phyloP scores from a whole-genome alignment of 2,329 filamentous ascomycete species.

The Fusarium brachygibbosum region DNA sequence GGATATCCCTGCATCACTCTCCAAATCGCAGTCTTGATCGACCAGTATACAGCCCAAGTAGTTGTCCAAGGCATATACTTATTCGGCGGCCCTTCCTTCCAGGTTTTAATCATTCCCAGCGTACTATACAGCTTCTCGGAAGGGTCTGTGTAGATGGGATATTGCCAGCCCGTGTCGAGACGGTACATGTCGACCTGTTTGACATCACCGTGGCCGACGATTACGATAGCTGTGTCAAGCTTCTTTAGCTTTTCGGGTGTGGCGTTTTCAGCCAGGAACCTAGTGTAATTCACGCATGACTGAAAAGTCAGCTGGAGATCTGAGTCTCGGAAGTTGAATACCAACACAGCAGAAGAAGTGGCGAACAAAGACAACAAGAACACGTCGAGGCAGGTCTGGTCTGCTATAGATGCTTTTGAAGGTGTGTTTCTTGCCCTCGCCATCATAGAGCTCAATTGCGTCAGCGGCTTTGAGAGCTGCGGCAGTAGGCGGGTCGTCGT shows the following conservation, averaged over 20 bases:
- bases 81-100: conserved; percentile 12
- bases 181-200: conserved; percentile 26
- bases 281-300: conserved; percentile 23
- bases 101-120: conserved; percentile 26
- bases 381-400: background rate
- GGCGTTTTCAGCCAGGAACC: conserved; percentile 16
- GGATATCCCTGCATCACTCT: conserved; percentile 10
- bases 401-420: conserved; percentile 33
- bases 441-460: conserved; percentile 20
- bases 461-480: conserved; percentile 1
- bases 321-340: rapidly evolving
- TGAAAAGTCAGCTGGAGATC: background rate
- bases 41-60: background rate
- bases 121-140: conserved; percentile 19
- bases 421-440: conserved; percentile 10
- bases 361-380: conserved; percentile 34
- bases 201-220: conserved; percentile 15
- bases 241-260: conserved; percentile 26
- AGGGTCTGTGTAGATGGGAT: conserved; percentile 31
- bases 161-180: conserved; percentile 28
- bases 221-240: conserved; percentile 23
- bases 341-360: conserved; percentile 35
- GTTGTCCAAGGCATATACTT: conserved; percentile 9
- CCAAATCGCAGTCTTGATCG: conserved; percentile 7
- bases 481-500: conserved; percentile 11